Conservation (phyloP, 495 filamentous ascomycete species). For the Echria macrotheca region DNA sequence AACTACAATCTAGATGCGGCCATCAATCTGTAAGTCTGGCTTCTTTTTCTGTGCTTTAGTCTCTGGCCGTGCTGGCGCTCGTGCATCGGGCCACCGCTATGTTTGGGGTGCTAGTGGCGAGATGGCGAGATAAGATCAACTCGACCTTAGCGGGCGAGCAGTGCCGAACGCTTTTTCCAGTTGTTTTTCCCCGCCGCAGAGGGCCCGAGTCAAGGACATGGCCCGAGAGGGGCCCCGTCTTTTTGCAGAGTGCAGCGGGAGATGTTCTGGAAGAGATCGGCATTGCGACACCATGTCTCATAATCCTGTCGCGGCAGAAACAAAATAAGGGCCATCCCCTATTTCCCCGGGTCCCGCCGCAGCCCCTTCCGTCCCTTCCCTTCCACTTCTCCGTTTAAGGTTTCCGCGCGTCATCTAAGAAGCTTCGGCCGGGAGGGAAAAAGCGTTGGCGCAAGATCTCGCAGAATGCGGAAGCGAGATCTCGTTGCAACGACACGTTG, state of each 20-base stretch:
- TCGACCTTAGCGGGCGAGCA: too few relatives aligned
- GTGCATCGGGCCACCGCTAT: too few relatives aligned
- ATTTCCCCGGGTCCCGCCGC: neutral
- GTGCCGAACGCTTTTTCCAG: too few relatives aligned
- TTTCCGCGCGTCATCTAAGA: neutral
- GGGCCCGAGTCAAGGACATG: neutral
- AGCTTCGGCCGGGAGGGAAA: conserved; percentile 6
- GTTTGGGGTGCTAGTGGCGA: too few relatives aligned
- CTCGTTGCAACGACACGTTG: neutral
- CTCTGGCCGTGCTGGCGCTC: neutral
- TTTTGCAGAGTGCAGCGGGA: conserved; percentile 5
- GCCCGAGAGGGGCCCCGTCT: conserved; percentile 7
- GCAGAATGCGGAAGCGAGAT: too few relatives aligned
- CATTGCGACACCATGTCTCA: conserved; percentile 31
- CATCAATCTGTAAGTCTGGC: conserved; percentile 42
- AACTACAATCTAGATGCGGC: conserved; percentile 48
- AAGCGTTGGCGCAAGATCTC: too few relatives aligned
- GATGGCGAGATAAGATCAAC: neutral
- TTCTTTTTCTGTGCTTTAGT: conserved; percentile 7
- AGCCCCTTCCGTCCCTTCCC: neutral
- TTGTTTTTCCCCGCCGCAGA: neutral
- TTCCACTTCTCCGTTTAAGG: neutral
- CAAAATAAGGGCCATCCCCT: conserved; percentile 7
- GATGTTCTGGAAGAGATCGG: conserved; percentile 22
- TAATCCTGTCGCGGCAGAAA: conserved; percentile 8